Base-by-base conservation (phyloP, 768 basidiomycete genomes). In the Suillus paluster region DNA sequence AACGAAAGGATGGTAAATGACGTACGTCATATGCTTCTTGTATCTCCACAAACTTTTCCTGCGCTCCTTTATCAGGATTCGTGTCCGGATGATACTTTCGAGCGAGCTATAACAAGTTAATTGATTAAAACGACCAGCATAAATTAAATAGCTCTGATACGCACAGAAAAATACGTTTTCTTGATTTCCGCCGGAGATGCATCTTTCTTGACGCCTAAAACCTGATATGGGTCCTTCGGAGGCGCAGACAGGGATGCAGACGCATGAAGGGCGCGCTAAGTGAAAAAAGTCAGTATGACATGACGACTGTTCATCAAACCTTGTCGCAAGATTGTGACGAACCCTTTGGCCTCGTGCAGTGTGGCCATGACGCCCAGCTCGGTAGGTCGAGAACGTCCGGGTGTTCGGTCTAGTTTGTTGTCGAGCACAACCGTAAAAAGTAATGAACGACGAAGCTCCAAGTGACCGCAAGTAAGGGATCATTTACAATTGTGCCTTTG, bases 31-130 rank as follows among this genome's bases (percentile, higher is more conserved):
- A 99, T 12, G 97, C 97, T 68, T 88, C 86, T 73, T 99, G 97
- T 61, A 99, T 98, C 75, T 99, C 97, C 19, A 96, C 83, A 74
- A 99, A 99, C 73, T 92, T 94, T 64, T 92, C 92, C 68, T 94
- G 89, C 0, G 97, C 94, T 52, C 81, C 83, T 70, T 94, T 91
- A 78, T 97, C 94, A 45, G 94, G 91, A 77, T 95, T 99, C 14
- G 95, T 95, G 71, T 99, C 97, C 0, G 97, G 97, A 75, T 99
- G 97, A 71, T 91, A 97, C 81, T 99, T 97, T 64, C 97, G 92
- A 19, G 97, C 97, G 66, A 99, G 90, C 97, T 97, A 38, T 25
- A 46, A 15, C n/a, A 44, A 48, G 58, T 34, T n/a, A 39, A 65
- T 39, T 59, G 63, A 60, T 64, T 58, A 68, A 68, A 59, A 60